phyloP scores from a whole-genome alignment of 2,329 filamentous ascomycete species.

The Mollisiaceae sp. region DNA sequence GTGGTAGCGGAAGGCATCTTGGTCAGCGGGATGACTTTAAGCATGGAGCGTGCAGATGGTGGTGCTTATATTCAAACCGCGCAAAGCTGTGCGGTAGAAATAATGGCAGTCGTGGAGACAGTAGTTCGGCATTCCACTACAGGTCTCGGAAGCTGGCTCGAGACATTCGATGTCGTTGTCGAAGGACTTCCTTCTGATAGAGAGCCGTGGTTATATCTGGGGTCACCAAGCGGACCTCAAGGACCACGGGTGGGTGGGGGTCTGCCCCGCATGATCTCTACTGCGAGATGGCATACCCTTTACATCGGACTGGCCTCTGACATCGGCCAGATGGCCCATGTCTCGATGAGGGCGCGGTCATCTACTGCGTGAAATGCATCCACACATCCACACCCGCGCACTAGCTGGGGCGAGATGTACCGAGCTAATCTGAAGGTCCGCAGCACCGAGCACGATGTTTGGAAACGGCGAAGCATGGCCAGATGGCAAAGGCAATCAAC shows the following conservation, averaged over 20 bases:
- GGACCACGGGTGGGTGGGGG: constrained; percentile 32
- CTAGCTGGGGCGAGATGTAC: constrained; percentile 30
- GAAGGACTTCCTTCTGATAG: constrained; percentile 8
- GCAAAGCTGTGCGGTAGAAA: constrained; percentile 88
- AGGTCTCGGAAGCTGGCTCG: constrained; percentile 7
- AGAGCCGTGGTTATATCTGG: constrained; percentile 37
- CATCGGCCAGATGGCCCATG: constrained; percentile 39
- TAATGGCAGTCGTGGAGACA: constrained; percentile 89
- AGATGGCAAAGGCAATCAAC: constrained; percentile 11
- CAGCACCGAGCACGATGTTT: constrained; percentile 30
- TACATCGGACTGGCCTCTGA: constrained; percentile 25
- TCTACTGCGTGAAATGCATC: no score
- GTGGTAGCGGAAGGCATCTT: constrained; percentile 63
- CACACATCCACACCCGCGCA: constrained; percentile 31
- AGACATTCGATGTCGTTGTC: constrained; percentile 4
- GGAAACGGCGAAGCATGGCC: constrained; percentile 19
- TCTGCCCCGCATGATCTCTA: constrained; percentile 34
- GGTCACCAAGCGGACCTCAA: constrained; percentile 16
- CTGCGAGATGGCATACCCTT: constrained; percentile 20
- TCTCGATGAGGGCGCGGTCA: constrained; percentile 8
- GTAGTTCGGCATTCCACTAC: constrained; percentile 71
- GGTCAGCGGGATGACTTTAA: constrained; percentile 55
- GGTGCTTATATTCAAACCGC: constrained; percentile 82
- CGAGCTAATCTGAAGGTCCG: constrained; percentile 32
- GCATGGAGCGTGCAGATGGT: constrained; percentile 77